Percentiles rank a stretch among this genome's conserved stretches.
Evolutionary conservation across 208 protist species (phyloP).

Genomic region (Herpetomonas samuelpessoai): DNA sequence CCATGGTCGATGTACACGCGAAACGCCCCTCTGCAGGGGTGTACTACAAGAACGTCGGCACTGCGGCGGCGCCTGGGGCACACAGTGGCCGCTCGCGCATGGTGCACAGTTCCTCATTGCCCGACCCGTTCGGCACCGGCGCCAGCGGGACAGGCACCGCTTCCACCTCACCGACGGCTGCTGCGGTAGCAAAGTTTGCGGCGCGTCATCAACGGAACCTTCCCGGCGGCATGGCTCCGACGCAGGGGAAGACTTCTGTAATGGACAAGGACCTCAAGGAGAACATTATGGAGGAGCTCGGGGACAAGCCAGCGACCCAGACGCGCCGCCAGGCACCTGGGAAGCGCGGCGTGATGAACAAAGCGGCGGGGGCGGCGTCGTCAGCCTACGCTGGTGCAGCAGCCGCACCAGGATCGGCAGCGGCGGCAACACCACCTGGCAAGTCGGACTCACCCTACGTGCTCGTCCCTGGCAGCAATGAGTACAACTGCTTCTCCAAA

Average conservation of each 20-base stretch:
- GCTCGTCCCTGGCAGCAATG: slow-evolving; percentile 52
- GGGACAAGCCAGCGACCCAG: slow-evolving; percentile 2
- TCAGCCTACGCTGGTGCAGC: neutral
- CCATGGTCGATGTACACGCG: slow-evolving; percentile 80
- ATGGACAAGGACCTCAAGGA: slow-evolving; percentile 26
- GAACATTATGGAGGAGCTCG: slow-evolving; percentile 41
- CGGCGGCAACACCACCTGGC: neutral
- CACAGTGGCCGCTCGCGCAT: neutral
- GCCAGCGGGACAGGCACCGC: neutral
- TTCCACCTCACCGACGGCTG: too few relatives aligned
- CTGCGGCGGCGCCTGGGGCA: neutral
- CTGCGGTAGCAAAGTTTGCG: neutral
- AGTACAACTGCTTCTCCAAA: slow-evolving; percentile 70
- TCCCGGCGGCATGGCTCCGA: neutral
- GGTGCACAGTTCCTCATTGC: neutral
- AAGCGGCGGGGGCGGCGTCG: neutral
- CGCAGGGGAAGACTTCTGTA: neutral
- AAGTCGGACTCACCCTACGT: slow-evolving; percentile 25
- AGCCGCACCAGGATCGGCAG: neutral
- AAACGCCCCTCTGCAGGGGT: slow-evolving; percentile 23
- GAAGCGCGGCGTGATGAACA: slow-evolving; percentile 2
- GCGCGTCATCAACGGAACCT: neutral
- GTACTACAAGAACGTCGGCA: slow-evolving; percentile 1
- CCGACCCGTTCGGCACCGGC: neutral
- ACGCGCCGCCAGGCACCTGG: neutral